Conservation (phyloP, 2,329 filamentous ascomycete species). For the Penicillium capsulatum region DNA sequence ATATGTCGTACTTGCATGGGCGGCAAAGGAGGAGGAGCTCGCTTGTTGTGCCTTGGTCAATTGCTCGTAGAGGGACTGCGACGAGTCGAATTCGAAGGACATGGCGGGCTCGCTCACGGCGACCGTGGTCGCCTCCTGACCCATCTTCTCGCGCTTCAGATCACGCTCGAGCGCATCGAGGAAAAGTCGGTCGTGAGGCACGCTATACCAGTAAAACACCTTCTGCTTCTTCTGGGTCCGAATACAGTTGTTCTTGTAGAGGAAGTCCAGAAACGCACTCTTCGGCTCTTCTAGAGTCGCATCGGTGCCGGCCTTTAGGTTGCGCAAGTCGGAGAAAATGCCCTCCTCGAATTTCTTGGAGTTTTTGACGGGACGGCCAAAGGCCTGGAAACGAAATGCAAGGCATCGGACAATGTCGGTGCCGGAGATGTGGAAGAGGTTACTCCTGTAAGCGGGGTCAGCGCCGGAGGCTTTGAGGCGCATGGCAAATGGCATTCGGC, state of each 20-base stretch:
- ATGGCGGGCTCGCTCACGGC: conserved; percentile 95
- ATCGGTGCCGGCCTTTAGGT: conserved; percentile 96
- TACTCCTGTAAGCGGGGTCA: conserved; percentile 61
- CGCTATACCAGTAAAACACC: conserved; percentile 99
- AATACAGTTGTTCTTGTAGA: conserved; percentile 99
- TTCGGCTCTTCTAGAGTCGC: conserved; percentile 98
- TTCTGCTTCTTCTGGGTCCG: conserved; percentile 99
- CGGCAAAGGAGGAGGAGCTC: conserved; percentile 93
- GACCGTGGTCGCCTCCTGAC: conserved; percentile 93
- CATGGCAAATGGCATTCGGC: conserved; percentile 3
- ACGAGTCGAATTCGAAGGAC: conserved; percentile 98
- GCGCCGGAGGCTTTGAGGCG: conserved; percentile 5
- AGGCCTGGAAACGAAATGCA: conserved; percentile 97
- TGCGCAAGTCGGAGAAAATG: conserved; percentile 97
- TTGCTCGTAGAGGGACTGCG: conserved; percentile 97
- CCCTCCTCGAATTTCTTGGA: conserved; percentile 99
- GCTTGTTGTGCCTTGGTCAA: conserved; percentile 98
- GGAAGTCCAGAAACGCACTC: conserved; percentile 94
- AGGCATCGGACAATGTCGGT: conserved; percentile 98
- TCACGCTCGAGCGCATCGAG: conserved; percentile 96
- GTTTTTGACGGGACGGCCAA: conserved; percentile 97
- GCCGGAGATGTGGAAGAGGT: conserved; percentile 97
- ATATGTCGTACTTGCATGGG: conserved; percentile 62
- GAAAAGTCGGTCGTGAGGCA: conserved; percentile 94
- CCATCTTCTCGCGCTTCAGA: conserved; percentile 98